phyloP scores from a whole-genome alignment of 2,329 filamentous ascomycete genomes.

The Ceratocystis alfenasii region DNA sequence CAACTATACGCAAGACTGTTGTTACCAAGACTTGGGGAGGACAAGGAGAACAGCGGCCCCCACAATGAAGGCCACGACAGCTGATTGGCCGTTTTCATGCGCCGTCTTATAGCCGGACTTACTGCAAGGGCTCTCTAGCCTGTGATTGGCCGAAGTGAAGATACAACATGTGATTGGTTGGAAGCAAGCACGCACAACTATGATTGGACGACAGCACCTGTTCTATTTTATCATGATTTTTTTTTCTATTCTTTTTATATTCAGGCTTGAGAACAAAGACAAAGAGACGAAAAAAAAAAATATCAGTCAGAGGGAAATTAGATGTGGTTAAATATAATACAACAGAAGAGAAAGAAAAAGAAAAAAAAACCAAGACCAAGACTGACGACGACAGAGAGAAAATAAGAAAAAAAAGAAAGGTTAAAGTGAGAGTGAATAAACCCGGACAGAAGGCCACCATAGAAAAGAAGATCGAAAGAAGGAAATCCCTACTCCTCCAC shows the following conservation, averaged over 20 bases:
- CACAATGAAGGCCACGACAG: background rate
- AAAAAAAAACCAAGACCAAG: background rate
- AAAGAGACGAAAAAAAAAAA: background rate
- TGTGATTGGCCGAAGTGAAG: background rate
- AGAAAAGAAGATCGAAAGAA: background rate
- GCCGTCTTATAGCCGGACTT: background rate
- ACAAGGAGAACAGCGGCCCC: background rate
- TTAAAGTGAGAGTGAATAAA: background rate
- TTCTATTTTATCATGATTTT: background rate
- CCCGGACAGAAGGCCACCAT: background rate
- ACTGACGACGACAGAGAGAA: background rate
- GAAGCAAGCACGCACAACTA: background rate
- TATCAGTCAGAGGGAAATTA: background rate
- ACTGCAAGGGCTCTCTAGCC: background rate
- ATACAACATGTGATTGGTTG: background rate
- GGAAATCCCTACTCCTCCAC: no score
- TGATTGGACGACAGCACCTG: background rate
- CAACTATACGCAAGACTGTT: background rate
- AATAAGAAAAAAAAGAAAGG: background rate
- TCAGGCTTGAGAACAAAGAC: background rate
- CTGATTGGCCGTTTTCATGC: background rate
- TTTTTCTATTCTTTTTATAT: background rate
- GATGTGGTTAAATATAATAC: conserved; percentile 4
- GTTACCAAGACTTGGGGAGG: background rate
- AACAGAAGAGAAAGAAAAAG: background rate